Evolutionary conservation across 495 filamentous ascomycete genomes (phyloP).

Genomic region (Penicillium daleae): DNA sequence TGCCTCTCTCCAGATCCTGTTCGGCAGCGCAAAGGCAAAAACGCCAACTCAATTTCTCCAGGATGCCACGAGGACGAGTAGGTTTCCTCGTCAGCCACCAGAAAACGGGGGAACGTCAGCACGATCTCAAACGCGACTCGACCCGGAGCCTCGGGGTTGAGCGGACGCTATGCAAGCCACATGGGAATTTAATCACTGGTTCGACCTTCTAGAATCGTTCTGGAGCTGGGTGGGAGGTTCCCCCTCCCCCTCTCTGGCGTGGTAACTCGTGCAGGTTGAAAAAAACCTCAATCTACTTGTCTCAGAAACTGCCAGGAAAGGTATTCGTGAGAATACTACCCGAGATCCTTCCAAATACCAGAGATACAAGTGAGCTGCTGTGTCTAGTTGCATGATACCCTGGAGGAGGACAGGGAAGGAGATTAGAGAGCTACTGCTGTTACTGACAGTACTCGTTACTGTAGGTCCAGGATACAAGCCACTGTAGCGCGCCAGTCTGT

Average conservation of each 20-base stretch:
- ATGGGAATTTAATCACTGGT: constrained; percentile 13
- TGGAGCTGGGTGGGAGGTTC: constrained; percentile 13
- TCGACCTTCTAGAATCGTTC: constrained; percentile 28
- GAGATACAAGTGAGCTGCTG: not conserved
- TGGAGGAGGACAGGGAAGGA: not conserved
- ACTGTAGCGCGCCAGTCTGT: constrained; percentile 11
- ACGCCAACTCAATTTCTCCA: not conserved
- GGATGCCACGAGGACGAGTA: constrained; percentile 13
- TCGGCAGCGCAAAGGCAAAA: not conserved
- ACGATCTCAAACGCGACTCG: constrained; percentile 6
- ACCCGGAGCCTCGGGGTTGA: constrained; percentile 14
- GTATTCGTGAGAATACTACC: constrained; percentile 13
- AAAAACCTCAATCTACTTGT: constrained; percentile 5
- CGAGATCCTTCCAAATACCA: not conserved
- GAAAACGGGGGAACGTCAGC: constrained; percentile 5
- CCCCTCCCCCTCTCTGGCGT: not conserved
- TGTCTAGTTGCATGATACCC: not conserved
- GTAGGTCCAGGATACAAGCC: not conserved
- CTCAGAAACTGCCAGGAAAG: not conserved
- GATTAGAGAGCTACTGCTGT: no score
- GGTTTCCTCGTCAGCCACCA: constrained; percentile 16
- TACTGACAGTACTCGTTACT: no score
- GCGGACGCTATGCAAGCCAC: constrained; percentile 22
- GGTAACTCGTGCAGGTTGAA: constrained; percentile 5
- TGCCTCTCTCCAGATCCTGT: not conserved